These are phyloP conservation scores for Tolypocladium inflatum DNA, from an alignment of 2,329 filamentous ascomycete species.

Conservation along the genomic window DNA sequence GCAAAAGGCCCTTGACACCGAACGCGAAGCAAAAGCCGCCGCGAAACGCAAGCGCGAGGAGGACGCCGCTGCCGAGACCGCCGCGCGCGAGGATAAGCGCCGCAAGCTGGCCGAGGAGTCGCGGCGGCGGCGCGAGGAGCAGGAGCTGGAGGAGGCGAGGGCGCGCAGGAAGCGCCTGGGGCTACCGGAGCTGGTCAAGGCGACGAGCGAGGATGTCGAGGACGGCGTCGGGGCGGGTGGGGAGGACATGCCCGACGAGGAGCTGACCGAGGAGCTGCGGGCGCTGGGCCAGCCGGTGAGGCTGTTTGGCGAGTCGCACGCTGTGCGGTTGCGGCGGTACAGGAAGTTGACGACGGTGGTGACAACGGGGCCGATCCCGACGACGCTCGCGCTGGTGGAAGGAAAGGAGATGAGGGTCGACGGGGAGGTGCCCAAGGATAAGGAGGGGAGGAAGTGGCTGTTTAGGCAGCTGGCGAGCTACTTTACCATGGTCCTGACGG, in stretches of 20 bases:
- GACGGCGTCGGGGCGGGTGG: conserved; percentile 32
- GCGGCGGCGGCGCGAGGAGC: conserved; percentile 56
- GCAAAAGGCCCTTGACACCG: conserved; percentile 63
- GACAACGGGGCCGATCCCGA: conserved; percentile 75
- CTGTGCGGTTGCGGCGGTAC: conserved; percentile 60
- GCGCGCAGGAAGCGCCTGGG: conserved; percentile 67
- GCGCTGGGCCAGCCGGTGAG: conserved; percentile 61
- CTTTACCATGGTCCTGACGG: conserved; percentile 88
- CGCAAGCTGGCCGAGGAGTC: conserved; percentile 74
- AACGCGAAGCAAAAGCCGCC: conserved; percentile 58
- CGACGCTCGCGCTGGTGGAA: conserved; percentile 66
- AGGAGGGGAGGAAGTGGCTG: conserved; percentile 58
- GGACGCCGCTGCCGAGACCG: conserved; percentile 63
- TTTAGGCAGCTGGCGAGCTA: conserved; percentile 87
- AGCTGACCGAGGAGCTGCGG: conserved; percentile 59
- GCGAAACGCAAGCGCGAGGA: conserved; percentile 88
- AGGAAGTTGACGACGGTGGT: conserved; percentile 52
- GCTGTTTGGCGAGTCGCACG: conserved; percentile 76
- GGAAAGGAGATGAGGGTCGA: conserved; percentile 85
- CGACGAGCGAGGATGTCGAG: conserved; percentile 28
- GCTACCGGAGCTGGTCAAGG: conserved; percentile 57
- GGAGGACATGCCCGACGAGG: conserved; percentile 62
- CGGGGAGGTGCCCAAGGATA: conserved; percentile 50
- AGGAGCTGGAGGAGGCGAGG: conserved; percentile 64
- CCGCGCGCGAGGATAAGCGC: conserved; percentile 71